These are phyloP conservation scores for Microsporum ferrugineum DNA, from an alignment of 2,329 filamentous ascomycete genomes.

Conservation along the genomic window DNA sequence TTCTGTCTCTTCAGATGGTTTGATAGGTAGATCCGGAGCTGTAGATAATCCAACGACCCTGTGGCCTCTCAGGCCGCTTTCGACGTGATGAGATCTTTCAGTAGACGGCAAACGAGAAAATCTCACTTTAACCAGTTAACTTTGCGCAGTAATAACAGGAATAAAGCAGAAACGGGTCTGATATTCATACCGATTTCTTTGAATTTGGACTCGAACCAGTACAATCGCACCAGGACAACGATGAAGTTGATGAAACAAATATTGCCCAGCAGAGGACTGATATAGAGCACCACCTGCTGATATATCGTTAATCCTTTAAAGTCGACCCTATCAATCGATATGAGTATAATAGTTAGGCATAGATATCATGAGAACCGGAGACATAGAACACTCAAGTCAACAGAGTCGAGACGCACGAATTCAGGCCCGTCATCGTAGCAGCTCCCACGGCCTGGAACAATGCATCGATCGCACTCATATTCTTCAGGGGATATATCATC, in stretches of 20 bases:
- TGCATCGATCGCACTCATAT: slow-evolving; percentile 36
- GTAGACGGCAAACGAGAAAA: slow-evolving; percentile 8
- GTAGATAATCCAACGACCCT: background rate
- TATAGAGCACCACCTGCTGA: slow-evolving; percentile 43
- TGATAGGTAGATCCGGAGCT: background rate
- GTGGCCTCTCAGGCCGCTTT: background rate
- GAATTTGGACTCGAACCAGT: slow-evolving; percentile 41
- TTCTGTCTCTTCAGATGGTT: slow-evolving; percentile 4
- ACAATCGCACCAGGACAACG: slow-evolving; percentile 38
- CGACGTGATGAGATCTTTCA: slow-evolving; percentile 7
- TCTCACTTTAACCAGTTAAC: slow-evolving; percentile 3
- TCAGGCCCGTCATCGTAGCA: slow-evolving; percentile 42
- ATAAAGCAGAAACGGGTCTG: background rate
- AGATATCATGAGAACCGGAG: background rate
- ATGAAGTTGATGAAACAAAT: slow-evolving; percentile 41
- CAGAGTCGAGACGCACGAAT: slow-evolving; percentile 29
- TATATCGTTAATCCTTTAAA: slow-evolving; percentile 40
- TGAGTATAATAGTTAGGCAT: too few species aligned
- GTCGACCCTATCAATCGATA: slow-evolving; percentile 34
- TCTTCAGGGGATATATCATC: slow-evolving; percentile 31
- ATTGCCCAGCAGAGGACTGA: slow-evolving; percentile 41
- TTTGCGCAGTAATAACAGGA: background rate
- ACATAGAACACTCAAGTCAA: background rate
- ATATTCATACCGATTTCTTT: slow-evolving; percentile 26
- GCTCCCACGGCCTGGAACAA: slow-evolving; percentile 42